Evolutionary conservation across 352 stramenopile species (phyloP).

Genomic region (Peronospora farinosa): DNA sequence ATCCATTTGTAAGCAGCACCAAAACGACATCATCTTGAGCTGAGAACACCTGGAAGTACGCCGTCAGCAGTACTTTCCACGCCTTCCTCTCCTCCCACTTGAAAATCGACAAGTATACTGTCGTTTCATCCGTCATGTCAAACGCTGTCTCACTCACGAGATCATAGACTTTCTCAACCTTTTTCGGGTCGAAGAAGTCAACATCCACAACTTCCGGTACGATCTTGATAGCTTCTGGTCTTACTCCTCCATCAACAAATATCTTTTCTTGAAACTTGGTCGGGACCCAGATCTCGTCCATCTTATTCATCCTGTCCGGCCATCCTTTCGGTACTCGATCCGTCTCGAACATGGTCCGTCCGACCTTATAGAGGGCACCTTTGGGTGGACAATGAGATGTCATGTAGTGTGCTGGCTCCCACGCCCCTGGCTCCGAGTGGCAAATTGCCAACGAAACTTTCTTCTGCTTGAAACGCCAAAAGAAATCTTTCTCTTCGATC

Average conservation of each 20-base stretch:
- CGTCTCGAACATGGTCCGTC: slow-evolving; percentile 94
- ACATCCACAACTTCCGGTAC: slow-evolving; percentile 86
- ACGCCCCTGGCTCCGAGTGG: slow-evolving; percentile 90
- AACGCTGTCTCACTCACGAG: slow-evolving; percentile 31
- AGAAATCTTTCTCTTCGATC: slow-evolving; percentile 67
- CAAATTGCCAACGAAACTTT: slow-evolving; percentile 74
- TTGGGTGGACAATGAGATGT: slow-evolving; percentile 60
- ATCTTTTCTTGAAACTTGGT: slow-evolving; percentile 79
- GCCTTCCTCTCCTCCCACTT: slow-evolving; percentile 92
- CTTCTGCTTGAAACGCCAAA: slow-evolving; percentile 40
- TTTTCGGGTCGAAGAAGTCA: slow-evolving; percentile 77
- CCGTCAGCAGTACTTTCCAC: slow-evolving; percentile 81
- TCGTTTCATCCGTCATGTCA: slow-evolving; percentile 40
- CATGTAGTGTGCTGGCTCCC: slow-evolving; percentile 71
- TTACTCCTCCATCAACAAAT: slow-evolving; percentile 60
- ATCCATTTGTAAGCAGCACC: slow-evolving; percentile 84
- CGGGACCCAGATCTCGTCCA: slow-evolving; percentile 93
- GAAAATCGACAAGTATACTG: slow-evolving; percentile 89
- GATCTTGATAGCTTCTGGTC: slow-evolving; percentile 50
- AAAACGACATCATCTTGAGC: slow-evolving; percentile 61
- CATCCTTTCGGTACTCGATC: slow-evolving; percentile 89
- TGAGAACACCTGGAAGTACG: slow-evolving; percentile 77
- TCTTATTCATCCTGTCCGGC: slow-evolving; percentile 79
- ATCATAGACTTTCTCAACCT: slow-evolving; percentile 43
- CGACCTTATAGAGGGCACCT: slow-evolving; percentile 56